Evolutionary conservation across 495 filamentous ascomycete genomes (phyloP).

Genomic region (Lineolata rhizophorae): DNA sequence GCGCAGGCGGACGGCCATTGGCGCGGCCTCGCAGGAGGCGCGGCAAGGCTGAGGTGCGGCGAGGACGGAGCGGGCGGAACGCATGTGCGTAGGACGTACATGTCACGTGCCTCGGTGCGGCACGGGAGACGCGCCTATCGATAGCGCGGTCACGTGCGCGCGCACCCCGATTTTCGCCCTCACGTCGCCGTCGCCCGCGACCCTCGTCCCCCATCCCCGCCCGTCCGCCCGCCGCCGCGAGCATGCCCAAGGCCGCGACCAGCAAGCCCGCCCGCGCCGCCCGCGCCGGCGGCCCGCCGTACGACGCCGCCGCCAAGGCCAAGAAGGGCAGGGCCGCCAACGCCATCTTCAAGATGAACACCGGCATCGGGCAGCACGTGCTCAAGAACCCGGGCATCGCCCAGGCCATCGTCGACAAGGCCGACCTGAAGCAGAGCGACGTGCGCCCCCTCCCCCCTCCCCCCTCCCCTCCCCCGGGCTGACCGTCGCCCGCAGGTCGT

Average conservation of each 20-base stretch:
- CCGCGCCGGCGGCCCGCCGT: conserved; percentile 25
- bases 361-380: conserved; percentile 74
- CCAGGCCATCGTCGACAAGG: conserved; percentile 71
- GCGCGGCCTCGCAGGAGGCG: no score
- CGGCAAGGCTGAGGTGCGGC: no score
- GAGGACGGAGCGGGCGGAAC: no score
- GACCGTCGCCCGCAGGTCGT: conserved; percentile 25
- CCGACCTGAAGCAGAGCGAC: conserved; percentile 74
- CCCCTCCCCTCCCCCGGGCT: neutral
- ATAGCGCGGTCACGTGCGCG: no score
- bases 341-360: conserved; percentile 79
- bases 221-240: no score
- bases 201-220: neutral
- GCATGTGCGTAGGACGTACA: no score
- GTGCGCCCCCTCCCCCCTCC: conserved; percentile 19
- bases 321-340: conserved; percentile 35
- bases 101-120: no score
- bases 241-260: conserved; percentile 28
- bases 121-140: no score
- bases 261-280: conserved; percentile 36
- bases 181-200: neutral
- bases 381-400: conserved; percentile 90
- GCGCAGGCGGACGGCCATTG: no score
- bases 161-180: conserved; percentile 2
- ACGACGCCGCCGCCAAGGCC: conserved; percentile 28